Percentiles rank a stretch among this genome's conserved stretches.
Evolutionary conservation across 2,329 filamentous ascomycete genomes (phyloP).

Genomic region (Pleomassaria siparia): DNA sequence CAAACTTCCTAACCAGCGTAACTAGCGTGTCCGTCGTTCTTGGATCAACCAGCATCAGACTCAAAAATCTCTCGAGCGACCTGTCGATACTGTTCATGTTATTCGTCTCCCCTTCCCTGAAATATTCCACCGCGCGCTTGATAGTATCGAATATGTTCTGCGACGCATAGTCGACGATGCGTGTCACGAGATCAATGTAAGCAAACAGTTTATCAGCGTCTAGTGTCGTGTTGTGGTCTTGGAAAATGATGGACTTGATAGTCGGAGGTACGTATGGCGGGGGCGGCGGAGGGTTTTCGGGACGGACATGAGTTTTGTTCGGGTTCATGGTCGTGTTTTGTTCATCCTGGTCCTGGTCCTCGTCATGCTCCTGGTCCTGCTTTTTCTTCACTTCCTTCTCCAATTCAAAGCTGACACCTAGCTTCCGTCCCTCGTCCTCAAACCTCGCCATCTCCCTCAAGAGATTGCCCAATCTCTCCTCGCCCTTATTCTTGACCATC

Average conservation of each 20-base stretch:
- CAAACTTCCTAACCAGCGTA: too few relatives aligned
- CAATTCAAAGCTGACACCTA: neutral
- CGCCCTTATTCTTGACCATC: neutral
- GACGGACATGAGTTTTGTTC: neutral
- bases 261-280: neutral
- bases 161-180: neutral
- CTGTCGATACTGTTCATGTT: neutral
- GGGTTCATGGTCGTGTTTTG: neutral
- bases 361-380: neutral
- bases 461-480: neutral
- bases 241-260: constrained; percentile 5
- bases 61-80: neutral
- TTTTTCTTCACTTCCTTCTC: neutral
- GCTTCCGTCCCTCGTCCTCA: neutral
- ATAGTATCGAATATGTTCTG: neutral
- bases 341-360: neutral
- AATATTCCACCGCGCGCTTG: neutral
- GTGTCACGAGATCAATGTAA: constrained; percentile 7
- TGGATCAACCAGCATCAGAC: too few relatives aligned
- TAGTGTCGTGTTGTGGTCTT: constrained; percentile 5
- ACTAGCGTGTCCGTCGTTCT: too few relatives aligned
- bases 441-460: constrained; percentile 4
- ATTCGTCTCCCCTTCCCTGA: neutral
- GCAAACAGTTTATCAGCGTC: constrained; percentile 3
- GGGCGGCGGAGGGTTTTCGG: neutral